phyloP scores from a whole-genome alignment of 2,329 filamentous ascomycete genomes.

The Cercospora beticola region DNA sequence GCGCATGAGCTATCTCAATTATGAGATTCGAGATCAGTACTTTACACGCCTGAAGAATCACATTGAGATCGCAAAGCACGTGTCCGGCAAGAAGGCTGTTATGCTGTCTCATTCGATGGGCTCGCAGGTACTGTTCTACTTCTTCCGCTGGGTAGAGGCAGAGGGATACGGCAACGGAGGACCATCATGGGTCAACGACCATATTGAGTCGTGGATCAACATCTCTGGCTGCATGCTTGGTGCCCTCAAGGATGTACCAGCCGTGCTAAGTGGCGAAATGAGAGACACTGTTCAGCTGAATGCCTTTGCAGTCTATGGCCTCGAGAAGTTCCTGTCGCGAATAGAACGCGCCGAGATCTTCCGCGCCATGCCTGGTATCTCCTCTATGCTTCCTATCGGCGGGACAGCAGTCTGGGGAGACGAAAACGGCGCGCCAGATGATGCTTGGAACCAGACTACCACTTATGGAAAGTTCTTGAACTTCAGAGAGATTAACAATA shows the following conservation, averaged over 20 bases:
- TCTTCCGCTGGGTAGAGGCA: constrained; percentile 79
- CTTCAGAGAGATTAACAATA: constrained; percentile 69
- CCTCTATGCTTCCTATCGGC: constrained; percentile 93
- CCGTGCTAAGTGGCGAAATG: constrained; percentile 94
- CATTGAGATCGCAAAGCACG: constrained; percentile 78
- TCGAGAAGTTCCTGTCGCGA: constrained; percentile 91
- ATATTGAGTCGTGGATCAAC: constrained; percentile 96
- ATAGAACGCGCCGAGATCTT: constrained; percentile 92
- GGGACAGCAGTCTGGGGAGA: constrained; percentile 96
- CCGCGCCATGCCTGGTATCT: constrained; percentile 93
- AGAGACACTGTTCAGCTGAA: constrained; percentile 96
- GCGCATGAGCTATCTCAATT: constrained; percentile 85
- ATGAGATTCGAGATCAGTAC: constrained; percentile 88
- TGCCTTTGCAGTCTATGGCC: constrained; percentile 90
- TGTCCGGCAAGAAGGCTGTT: constrained; percentile 75
- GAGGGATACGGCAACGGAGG: constrained; percentile 77
- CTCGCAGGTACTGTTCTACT: constrained; percentile 87
- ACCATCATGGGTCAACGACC: constrained; percentile 80
- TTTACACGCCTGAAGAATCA: constrained; percentile 87
- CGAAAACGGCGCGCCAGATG: constrained; percentile 81
- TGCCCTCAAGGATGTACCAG: constrained; percentile 84
- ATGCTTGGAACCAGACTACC: constrained; percentile 67
- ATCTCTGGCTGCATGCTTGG: constrained; percentile 98
- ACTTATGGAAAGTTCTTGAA: constrained; percentile 82
- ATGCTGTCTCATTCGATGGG: constrained; percentile 97